phyloP scores from a whole-genome alignment of 257 asterid species.

The Lithospermum erythrorhizon region DNA sequence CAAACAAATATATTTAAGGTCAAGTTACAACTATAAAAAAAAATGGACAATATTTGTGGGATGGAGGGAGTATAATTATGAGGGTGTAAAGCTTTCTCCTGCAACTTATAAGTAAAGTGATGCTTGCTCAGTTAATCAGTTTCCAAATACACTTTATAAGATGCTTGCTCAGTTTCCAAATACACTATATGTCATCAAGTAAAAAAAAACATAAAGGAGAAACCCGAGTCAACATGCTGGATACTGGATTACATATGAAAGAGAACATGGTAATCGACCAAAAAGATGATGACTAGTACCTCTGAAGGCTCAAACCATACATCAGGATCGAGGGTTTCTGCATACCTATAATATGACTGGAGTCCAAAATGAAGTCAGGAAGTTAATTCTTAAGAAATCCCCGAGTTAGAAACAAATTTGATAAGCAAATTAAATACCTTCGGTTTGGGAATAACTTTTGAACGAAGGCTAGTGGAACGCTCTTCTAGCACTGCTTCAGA shows the following conservation, averaged over 20 bases:
- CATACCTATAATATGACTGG: constrained; percentile 79
- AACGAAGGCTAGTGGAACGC: constrained; percentile 71
- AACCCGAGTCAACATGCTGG: neutral
- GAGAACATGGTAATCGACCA: neutral
- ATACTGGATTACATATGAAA: neutral
- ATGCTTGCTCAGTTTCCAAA: neutral
- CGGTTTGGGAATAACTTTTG: constrained; percentile 73
- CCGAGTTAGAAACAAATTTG: constrained; percentile 3
- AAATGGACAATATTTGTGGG: too few relatives aligned
- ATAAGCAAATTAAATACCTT: constrained; percentile 38
- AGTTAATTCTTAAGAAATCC: neutral
- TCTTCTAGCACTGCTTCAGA: constrained; percentile 83
- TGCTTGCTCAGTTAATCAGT: neutral
- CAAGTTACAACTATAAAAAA: too few relatives aligned
- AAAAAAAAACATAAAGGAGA: neutral
- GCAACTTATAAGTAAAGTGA: neutral
- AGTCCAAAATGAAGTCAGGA: constrained; percentile 16
- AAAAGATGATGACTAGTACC: constrained; percentile 35
- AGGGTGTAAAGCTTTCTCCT: too few relatives aligned
- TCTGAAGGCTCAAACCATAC: constrained; percentile 96
- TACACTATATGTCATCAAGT: neutral
- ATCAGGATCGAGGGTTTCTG: constrained; percentile 73
- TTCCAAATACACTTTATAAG: neutral
- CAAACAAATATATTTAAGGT: too few relatives aligned
- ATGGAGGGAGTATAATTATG: too few relatives aligned